Base-by-base conservation (phyloP, 139 green algal species). In the Edaphochlamys debaryana region DNA sequence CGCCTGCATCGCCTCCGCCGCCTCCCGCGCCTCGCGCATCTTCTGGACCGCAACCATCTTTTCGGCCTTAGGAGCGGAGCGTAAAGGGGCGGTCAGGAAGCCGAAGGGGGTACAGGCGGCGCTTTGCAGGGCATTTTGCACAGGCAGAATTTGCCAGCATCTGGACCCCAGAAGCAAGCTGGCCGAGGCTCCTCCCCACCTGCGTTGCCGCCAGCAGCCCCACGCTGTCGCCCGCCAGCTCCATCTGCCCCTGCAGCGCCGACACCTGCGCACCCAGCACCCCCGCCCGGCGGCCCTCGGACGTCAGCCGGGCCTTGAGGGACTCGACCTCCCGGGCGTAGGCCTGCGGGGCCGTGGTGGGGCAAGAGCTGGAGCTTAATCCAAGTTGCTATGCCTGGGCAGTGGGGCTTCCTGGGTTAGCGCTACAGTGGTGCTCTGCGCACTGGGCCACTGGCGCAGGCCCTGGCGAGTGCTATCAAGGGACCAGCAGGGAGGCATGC, bases 41-140 rank as follows among this genome's bases (percentile, higher is more conserved):
- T 52, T 73, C 63, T 82, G 42, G n/a, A 82, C 42, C 1, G 42
- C 76, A 2, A 82, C 22, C 63, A 82, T 82, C 76, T 82, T 82
- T 63, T 82, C 76, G 20, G 76, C 76, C 76, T 82, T 58, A 0
- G n/a, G n/a, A n/a, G n/a, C n/a, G n/a, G n/a, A n/a, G n/a, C n/a
- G n/a, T n/a, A n/a, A n/a, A n/a, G n/a, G n/a, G n/a, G n/a, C n/a
- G n/a, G n/a, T n/a, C n/a, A n/a, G n/a, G n/a, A n/a, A n/a, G n/a
- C n/a, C n/a, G n/a, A n/a, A n/a, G n/a, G n/a, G n/a, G n/a, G 73
- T 4, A 34, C 2, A 17, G 37, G 34, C 11, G 36, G 36, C 66
- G 30, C 11, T 13, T 54, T 15, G 15, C 48, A 54, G 9, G 11
- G 15, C 9, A 9, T 23, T 15, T 23, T 54, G 11, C 9, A 54